Percentiles rank a stretch among this genome's conserved stretches.
phyloP scores from a whole-genome alignment of 805 yeast species.

The Metschnikowia borealis region DNA sequence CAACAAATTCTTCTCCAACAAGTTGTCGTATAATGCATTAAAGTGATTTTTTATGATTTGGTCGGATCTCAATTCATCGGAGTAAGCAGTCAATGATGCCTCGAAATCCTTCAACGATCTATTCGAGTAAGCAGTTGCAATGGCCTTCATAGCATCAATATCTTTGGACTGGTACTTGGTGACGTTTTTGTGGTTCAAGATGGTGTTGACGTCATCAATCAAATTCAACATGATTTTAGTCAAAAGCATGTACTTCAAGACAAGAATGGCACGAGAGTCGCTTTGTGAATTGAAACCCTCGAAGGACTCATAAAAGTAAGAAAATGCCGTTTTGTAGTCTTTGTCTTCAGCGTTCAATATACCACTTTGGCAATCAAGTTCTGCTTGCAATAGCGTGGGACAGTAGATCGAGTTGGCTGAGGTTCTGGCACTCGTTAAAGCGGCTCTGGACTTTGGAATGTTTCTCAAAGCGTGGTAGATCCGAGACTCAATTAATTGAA shows the following conservation, averaged over 20 bases:
- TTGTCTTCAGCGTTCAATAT: conserved; percentile 93
- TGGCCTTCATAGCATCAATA: conserved; percentile 93
- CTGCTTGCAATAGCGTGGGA: conserved; percentile 91
- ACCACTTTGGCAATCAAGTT: conserved; percentile 92
- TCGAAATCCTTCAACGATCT: conserved; percentile 91
- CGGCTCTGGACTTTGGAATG: conserved; percentile 85
- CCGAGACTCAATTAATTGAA: conserved; percentile 85
- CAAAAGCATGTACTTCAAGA: conserved; percentile 86
- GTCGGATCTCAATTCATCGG: conserved; percentile 76
- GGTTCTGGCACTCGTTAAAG: conserved; percentile 91
- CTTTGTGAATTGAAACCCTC: conserved; percentile 80
- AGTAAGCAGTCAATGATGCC: conserved; percentile 66
- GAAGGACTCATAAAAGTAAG: conserved; percentile 92
- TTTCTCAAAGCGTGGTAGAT: conserved; percentile 90
- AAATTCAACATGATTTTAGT: conserved; percentile 90
- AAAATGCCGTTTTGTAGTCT: conserved; percentile 93
- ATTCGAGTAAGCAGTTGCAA: conserved; percentile 83
- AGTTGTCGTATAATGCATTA: conserved; percentile 85
- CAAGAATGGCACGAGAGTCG: conserved; percentile 58
- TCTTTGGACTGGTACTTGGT: conserved; percentile 74
- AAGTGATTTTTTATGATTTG: conserved; percentile 87
- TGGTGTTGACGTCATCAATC: conserved; percentile 78
- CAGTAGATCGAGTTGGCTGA: conserved; percentile 96
- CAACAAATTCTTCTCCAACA: conserved; percentile 87
- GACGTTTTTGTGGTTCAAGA: conserved; percentile 66